phyloP scores from a whole-genome alignment of 768 basidiomycete genomes.

The Calocybe gangraenosa region DNA sequence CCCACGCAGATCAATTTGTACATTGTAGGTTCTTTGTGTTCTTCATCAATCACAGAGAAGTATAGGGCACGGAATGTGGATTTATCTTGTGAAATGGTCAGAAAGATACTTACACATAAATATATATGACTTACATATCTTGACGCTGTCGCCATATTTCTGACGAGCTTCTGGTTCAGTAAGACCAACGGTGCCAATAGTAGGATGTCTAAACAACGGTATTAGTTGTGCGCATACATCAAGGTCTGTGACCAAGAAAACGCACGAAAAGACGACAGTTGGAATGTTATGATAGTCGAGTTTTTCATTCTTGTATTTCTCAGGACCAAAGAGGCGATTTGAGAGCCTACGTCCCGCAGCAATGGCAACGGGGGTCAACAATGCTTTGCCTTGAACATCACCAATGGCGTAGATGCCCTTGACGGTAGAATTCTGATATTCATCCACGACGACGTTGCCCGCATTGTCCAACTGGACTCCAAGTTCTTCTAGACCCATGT shows the following conservation, averaged over 20 bases:
- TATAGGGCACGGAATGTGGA: slow-evolving; percentile 81
- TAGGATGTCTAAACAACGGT: slow-evolving; percentile 93
- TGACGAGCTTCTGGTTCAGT: slow-evolving; percentile 88
- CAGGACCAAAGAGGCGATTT: slow-evolving; percentile 88
- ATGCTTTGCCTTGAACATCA: slow-evolving; percentile 88
- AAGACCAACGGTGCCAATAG: slow-evolving; percentile 92
- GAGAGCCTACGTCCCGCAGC: slow-evolving; percentile 88
- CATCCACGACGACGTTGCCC: slow-evolving; percentile 87
- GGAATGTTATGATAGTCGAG: slow-evolving; percentile 88
- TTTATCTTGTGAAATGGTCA: slow-evolving; percentile 50
- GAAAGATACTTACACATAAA: background rate
- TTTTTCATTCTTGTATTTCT: slow-evolving; percentile 83
- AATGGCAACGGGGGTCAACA: slow-evolving; percentile 96
- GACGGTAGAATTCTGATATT: slow-evolving; percentile 82
- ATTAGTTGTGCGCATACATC: background rate
- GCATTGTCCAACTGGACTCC: slow-evolving; percentile 73
- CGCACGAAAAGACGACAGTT: slow-evolving; percentile 95
- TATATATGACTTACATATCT: slow-evolving; percentile 68
- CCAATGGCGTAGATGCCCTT: slow-evolving; percentile 78
- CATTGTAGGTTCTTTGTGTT: slow-evolving; percentile 92
- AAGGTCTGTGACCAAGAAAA: slow-evolving; percentile 13
- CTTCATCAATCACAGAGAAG: slow-evolving; percentile 85
- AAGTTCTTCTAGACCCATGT: slow-evolving; percentile 71
- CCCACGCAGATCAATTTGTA: slow-evolving; percentile 90
- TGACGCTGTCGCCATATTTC: slow-evolving; percentile 85